Percentiles rank a stretch among this genome's conserved stretches.
phyloP scores from a whole-genome alignment of 1,139 yeast species.

The Hyphopichia burtonii region DNA sequence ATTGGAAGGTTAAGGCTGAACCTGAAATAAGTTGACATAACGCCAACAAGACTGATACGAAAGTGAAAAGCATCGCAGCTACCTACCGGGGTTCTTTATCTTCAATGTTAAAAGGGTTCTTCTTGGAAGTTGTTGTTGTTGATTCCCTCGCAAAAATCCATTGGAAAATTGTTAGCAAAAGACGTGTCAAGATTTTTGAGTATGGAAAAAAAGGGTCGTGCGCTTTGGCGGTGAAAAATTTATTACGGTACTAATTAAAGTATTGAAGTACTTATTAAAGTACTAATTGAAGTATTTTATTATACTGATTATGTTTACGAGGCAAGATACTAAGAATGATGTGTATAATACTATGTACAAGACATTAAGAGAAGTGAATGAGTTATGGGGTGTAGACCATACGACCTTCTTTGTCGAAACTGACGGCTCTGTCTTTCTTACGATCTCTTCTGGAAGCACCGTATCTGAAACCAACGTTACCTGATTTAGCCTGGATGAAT shows the following conservation, averaged over 20 bases:
- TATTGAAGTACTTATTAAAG: too few relatives aligned
- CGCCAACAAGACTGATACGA: slow-evolving; percentile 20
- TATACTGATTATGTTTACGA: too few relatives aligned
- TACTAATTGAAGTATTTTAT: background rate
- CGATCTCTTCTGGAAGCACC: slow-evolving; percentile 90
- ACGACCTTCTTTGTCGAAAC: slow-evolving; percentile 70
- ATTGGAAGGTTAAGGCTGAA: slow-evolving; percentile 71
- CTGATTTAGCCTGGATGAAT: slow-evolving; percentile 75
- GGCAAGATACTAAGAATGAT: background rate
- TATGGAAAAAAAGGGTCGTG: background rate
- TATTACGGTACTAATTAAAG: too few relatives aligned
- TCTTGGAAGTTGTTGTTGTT: background rate
- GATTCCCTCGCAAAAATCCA: background rate
- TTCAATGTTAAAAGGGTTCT: slow-evolving; percentile 1
- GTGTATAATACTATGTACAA: background rate
- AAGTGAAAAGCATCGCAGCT: slow-evolving; percentile 18
- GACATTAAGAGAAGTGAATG: background rate
- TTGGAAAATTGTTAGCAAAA: background rate
- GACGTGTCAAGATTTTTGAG: slow-evolving; percentile 1
- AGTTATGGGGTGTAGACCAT: slow-evolving; percentile 36
- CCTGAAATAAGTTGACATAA: slow-evolving; percentile 24
- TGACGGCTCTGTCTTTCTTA: slow-evolving; percentile 79
- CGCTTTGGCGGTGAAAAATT: background rate
- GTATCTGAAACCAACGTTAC: slow-evolving; percentile 85
- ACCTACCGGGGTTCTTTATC: too few relatives aligned